A percentile compares a stretch with the other conserved stretches of the same genome.
phyloP scores from a whole-genome alignment of 2,329 filamentous ascomycete species.

The Mariannaea elegans region DNA sequence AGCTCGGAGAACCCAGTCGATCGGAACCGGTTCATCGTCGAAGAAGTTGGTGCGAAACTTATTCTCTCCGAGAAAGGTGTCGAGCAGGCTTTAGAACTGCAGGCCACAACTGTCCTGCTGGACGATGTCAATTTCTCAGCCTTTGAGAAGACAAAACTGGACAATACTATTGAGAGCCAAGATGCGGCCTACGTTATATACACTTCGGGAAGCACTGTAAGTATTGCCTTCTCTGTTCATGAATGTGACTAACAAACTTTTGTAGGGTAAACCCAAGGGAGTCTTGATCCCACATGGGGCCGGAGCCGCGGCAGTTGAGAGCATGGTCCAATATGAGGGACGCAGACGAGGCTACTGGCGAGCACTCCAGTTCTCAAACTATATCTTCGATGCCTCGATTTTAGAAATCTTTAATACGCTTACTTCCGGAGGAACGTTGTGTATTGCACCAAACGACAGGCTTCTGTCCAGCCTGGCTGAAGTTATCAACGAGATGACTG shows the following conservation, averaged over 20 bases:
- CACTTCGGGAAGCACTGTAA: constrained; percentile 16
- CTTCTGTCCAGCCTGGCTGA: constrained; percentile 8
- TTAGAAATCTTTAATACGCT: constrained; percentile 25
- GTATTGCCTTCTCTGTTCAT: neutral
- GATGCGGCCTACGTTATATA: constrained; percentile 20
- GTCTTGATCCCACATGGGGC: constrained; percentile 27
- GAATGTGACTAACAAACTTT: neutral
- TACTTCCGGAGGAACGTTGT: constrained; percentile 13
- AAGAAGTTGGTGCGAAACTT: constrained; percentile 23
- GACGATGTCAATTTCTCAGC: neutral
- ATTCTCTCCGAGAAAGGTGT: constrained; percentile 11
- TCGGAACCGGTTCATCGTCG: constrained; percentile 31
- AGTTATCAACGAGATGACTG: constrained; percentile 15
- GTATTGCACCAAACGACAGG: constrained; percentile 7
- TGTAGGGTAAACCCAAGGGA: constrained; percentile 21
- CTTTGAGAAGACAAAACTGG: neutral
- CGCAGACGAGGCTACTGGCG: constrained; percentile 10
- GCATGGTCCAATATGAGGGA: constrained; percentile 25
- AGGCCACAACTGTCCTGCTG: neutral
- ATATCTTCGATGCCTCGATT: constrained; percentile 17
- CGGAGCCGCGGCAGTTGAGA: constrained; percentile 27
- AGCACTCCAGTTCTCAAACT: constrained; percentile 20
- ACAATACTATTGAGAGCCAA: neutral
- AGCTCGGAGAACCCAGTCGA: constrained; percentile 31
- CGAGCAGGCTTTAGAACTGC: neutral